Base-by-base conservation (phyloP, 208 protist genomes). In the Leptomonas pyrrhocoris region DNA sequence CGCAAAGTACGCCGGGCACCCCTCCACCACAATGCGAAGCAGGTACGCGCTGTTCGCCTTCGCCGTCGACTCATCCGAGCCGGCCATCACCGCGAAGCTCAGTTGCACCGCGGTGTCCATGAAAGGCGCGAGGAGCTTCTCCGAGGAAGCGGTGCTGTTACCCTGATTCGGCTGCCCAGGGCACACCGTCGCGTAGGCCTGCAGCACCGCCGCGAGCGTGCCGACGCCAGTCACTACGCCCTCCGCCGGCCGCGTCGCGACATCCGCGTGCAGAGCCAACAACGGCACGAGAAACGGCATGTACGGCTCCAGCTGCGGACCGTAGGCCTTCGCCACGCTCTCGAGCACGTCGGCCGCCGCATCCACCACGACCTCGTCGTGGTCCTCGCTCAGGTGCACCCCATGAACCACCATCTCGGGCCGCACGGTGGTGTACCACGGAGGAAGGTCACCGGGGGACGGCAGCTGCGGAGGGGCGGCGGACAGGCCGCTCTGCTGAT, bases 311-410 rank as follows among this genome's bases (percentile, higher is more conserved):
- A 94, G 79, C 18, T 73, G 28, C 28, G 83, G 76, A 31, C 87
- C 87, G 76, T 93, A 96, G 7, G 85, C 86, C 68, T 87, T 86
- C 49, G 85, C 88, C 30, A 92, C 75, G 11, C 85, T 65, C 65
- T 93, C 92, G 25, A 93, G 53, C 73, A 92, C 83, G 21, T 92
- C 87, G 11, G 77, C 76, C 15, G 82, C 85, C 3, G 77, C 71
- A 34, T 93, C 89, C 48, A 91, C 81, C 25, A 94, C 49, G 18
- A 86, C 83, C 43, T 86, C 79, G 45, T 94, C 88, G 74, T 94
- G 88, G 34, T 92, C 92, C 48, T 93, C 86, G 23, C 56, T 46
- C 31, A 94, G 67, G 38, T 67, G 40, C 16, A 79, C 59, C 19
- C 60, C 50, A 6, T 59, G 48, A 34, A 60, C 45, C 50, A 81